Conservation (phyloP, 768 basidiomycete genomes). For the Crepidotus variabilis region DNA sequence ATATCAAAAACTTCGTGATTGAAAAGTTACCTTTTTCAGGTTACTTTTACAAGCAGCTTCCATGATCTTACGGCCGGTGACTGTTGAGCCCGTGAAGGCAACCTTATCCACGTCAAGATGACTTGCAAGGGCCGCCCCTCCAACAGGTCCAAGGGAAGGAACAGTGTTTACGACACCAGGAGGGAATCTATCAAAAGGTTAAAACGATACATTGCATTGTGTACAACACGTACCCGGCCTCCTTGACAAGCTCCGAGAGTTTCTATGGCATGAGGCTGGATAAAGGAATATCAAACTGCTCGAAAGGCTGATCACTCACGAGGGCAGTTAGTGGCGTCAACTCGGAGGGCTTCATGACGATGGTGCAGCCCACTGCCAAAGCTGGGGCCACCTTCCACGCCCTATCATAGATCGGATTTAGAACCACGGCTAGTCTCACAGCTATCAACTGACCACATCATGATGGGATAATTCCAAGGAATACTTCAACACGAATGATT, state of each 20-base stretch:
- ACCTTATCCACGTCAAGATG: slow-evolving; percentile 91
- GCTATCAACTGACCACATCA: slow-evolving; percentile 58
- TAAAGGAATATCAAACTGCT: neutral
- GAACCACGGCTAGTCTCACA: slow-evolving; percentile 1
- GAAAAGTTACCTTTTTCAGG: slow-evolving; percentile 71
- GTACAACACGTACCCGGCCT: slow-evolving; percentile 66
- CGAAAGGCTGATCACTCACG: slow-evolving; percentile 33
- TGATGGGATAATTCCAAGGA: slow-evolving; percentile 92
- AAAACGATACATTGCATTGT: slow-evolving; percentile 7
- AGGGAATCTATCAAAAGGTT: slow-evolving; percentile 58
- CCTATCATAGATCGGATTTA: slow-evolving; percentile 31
- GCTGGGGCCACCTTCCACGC: slow-evolving; percentile 94
- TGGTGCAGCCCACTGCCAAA: slow-evolving; percentile 86
- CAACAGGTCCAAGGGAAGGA: slow-evolving; percentile 75
- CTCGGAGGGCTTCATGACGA: slow-evolving; percentile 95
- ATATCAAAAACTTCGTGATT: slow-evolving; percentile 6
- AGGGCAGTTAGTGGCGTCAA: slow-evolving; percentile 81
- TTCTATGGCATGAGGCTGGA: slow-evolving; percentile 40
- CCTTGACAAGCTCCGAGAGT: slow-evolving; percentile 76
- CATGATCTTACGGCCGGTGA: slow-evolving; percentile 88
- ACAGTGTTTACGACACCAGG: slow-evolving; percentile 89
- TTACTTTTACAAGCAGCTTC: slow-evolving; percentile 91
- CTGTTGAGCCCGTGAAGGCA: slow-evolving; percentile 91
- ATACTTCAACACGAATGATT: slow-evolving; percentile 43
- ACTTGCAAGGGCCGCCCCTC: slow-evolving; percentile 79